These are phyloP conservation scores for Didymella lethalis DNA, from an alignment of 2,329 filamentous ascomycete genomes.

Conservation along the genomic window DNA sequence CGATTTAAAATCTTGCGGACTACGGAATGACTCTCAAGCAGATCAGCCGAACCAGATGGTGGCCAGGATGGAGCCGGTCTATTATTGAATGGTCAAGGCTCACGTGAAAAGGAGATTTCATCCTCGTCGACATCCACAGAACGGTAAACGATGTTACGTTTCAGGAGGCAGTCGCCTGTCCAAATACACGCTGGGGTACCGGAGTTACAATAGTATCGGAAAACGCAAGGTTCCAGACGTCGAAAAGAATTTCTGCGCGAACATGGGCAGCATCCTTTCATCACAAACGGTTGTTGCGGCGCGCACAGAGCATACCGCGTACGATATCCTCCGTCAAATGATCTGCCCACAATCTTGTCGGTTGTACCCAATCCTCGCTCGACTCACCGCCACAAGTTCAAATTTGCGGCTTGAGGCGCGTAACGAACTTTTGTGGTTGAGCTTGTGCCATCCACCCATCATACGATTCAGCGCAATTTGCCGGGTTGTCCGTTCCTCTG, in stretches of 20 bases:
- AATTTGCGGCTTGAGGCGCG: conserved; percentile 23
- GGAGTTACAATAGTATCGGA: background rate
- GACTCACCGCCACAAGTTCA: conserved; percentile 34
- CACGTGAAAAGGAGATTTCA: conserved; percentile 42
- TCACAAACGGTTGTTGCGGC: conserved; percentile 30
- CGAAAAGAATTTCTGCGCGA: conserved; percentile 19
- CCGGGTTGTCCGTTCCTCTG: conserved; percentile 1
- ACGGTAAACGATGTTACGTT: conserved; percentile 26
- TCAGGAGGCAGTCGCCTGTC: conserved; percentile 35
- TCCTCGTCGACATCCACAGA: conserved; percentile 25
- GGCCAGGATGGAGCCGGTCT: conserved; percentile 34
- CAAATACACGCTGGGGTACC: conserved; percentile 10
- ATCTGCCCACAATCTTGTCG: conserved; percentile 34
- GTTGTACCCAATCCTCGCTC: conserved; percentile 28
- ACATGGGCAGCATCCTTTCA: conserved; percentile 27
- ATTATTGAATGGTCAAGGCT: conserved; percentile 27
- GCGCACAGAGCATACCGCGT: conserved; percentile 33
- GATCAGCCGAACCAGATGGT: conserved; percentile 45
- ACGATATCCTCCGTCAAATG: conserved; percentile 25
- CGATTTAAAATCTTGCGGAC: conserved; percentile 33
- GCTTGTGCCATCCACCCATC: conserved; percentile 10
- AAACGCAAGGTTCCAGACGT: conserved; percentile 19
- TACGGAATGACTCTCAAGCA: conserved; percentile 29
- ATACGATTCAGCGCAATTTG: conserved; percentile 22
- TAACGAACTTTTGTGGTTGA: conserved; percentile 14